Evolutionary conservation across 768 basidiomycete genomes (phyloP), one percentile per base, ranked within the genome.

Genomic region (Dentipellis sp.): DNA sequence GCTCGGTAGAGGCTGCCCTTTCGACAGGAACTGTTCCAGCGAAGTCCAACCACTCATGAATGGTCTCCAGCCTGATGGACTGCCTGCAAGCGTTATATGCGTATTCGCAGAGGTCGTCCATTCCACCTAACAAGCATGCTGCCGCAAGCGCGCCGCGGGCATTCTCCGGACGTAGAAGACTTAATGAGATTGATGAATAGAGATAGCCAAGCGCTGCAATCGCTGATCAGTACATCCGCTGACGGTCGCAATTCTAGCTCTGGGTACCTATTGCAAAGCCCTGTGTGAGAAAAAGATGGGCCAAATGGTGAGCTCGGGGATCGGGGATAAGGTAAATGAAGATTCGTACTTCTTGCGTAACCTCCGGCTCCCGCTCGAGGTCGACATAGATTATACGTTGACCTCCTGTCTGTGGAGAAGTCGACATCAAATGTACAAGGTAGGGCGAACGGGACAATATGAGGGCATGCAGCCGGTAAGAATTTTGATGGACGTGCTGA

Each of bases 391-490:
- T 80, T 54, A 80, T 74, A 61, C 84, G 80, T 63, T 84, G 82
- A 12, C 79, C 83, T 57, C 76, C 76, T 38, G 75, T 72, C 71
- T 82, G 83, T 22, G 84, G 84, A 36, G 86, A 83, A 50, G 86
- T 88, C 55, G 85, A 87, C 85, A 95, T 90, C 62, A 91, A 76
- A 68, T 92, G 90, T 40, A 86, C 88, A 65, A 94, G 80, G 71
- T 83, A 89, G 38, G 93, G 91, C 35, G 91, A 93, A 53, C 86
- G 85, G 58, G 91, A 89, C 59, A 94, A 76, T 61, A 94, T 85
- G 69, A 94, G 87, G 60, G 86, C 82, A 72, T 93, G 88, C 37
- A 91, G 79, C 54, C 82, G 81, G 69, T 90, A 91, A 58, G 77
- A 74, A 69, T 80, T 80, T 75, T 85, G 81, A 66, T 83, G 80